Evolutionary conservation across 2,329 filamentous ascomycete genomes (phyloP).

Genomic region (Juglanconis sp.): DNA sequence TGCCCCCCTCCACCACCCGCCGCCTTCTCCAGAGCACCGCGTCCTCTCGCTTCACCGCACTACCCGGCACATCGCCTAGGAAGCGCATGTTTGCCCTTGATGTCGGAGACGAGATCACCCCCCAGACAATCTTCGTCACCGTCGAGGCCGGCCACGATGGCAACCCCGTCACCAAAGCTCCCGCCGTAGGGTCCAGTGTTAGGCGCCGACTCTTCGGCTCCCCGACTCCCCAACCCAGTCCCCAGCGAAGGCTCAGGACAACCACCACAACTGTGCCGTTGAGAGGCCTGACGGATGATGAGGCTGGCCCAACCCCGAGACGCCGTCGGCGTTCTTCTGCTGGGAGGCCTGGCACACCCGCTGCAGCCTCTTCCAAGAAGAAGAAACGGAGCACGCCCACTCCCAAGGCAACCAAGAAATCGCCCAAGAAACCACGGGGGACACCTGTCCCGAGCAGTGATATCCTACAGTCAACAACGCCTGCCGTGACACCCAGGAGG

Average conservation of each 20-base stretch:
- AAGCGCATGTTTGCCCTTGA: conserved; percentile 58
- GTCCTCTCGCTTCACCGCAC: conserved; percentile 33
- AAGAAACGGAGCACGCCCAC: conserved; percentile 46
- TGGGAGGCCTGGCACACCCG: conserved; percentile 50
- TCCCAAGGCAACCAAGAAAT: conserved; percentile 29
- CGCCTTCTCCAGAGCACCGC: conserved; percentile 44
- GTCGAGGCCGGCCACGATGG: conserved; percentile 46
- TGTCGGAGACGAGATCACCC: conserved; percentile 46
- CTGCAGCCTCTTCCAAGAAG: conserved; percentile 38
- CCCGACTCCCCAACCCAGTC: conserved; percentile 37
- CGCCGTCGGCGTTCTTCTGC: conserved; percentile 43
- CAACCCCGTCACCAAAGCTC: conserved; percentile 10
- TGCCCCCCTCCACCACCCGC: conserved; percentile 16
- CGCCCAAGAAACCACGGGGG: neutral
- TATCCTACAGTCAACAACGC: conserved; percentile 9
- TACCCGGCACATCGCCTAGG: conserved; percentile 41
- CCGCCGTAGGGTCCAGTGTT: conserved; percentile 25
- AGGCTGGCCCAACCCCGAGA: conserved; percentile 38
- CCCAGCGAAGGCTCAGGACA: conserved; percentile 34
- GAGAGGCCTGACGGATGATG: conserved; percentile 40
- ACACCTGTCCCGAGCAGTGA: conserved; percentile 12
- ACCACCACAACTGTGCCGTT: conserved; percentile 52
- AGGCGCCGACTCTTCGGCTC: conserved; percentile 40
- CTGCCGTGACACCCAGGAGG: conserved; percentile 27
- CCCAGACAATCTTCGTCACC: conserved; percentile 53